phyloP scores from a whole-genome alignment of 495 filamentous ascomycete species.

The Talaromyces liani region DNA sequence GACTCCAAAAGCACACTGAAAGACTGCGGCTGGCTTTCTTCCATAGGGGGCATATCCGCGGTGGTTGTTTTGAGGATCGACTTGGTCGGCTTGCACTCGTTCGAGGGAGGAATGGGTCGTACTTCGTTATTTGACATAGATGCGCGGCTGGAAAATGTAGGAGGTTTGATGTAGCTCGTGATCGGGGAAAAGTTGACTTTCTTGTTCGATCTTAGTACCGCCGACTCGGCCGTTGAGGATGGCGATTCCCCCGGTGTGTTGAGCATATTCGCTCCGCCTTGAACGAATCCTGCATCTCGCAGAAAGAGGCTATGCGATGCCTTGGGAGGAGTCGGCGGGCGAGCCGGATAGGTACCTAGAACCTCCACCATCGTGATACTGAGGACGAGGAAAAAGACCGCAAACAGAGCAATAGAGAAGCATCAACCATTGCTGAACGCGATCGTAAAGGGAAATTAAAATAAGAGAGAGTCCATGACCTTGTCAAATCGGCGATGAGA shows the following conservation, averaged over 20 bases:
- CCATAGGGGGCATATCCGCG: slow-evolving; percentile 31
- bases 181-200: slow-evolving; percentile 68
- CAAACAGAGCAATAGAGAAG: background rate
- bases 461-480: background rate
- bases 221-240: slow-evolving; percentile 31
- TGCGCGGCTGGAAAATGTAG: slow-evolving; percentile 36
- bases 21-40: slow-evolving; percentile 22
- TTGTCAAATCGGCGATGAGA: background rate
- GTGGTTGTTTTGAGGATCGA: slow-evolving; percentile 73
- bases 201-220: slow-evolving; percentile 46
- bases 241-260: slow-evolving; percentile 45
- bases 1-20: slow-evolving; percentile 76
- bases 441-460: background rate
- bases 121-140: slow-evolving; percentile 36
- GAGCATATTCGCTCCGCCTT: slow-evolving; percentile 11
- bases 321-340: slow-evolving; percentile 56
- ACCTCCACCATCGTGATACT: slow-evolving; percentile 41
- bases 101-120: slow-evolving; percentile 48
- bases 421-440: background rate
- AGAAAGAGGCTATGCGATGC: slow-evolving; percentile 33
- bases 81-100: slow-evolving; percentile 61
- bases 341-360: slow-evolving; percentile 41
- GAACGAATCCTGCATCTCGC: slow-evolving; percentile 24
- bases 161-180: slow-evolving; percentile 61
- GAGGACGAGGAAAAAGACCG: background rate